Base-by-base conservation (phyloP, 768 basidiomycete genomes). In the Psilocybe cubensis region DNA sequence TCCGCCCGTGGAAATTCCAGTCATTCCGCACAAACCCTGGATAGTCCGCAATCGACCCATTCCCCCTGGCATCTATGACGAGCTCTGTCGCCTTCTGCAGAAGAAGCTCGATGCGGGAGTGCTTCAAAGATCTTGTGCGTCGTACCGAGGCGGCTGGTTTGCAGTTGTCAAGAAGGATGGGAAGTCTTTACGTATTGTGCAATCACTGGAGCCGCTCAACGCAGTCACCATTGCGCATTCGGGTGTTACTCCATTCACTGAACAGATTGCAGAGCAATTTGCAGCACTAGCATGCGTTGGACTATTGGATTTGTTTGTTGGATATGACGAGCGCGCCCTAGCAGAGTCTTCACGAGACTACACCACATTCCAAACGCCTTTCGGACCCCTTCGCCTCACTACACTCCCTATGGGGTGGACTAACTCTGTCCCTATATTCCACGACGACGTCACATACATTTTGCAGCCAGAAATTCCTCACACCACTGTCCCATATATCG, bases 321-420 rank as follows among this genome's bases (percentile, higher is more conserved):
- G n/a, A n/a, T n/a, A n/a, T 41, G 40, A 41, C 14, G 40, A 41
- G 40, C 40, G 40, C 20, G 40, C 40, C 20, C 17, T 41, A 5
- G 17, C 40, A 5, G 40, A 41, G 73, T 57, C 58, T 2, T 79
- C 71, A 0, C 43, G 70, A 7, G 74, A 80, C 35, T 56, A 74
- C 3, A 82, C 78, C 0, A 76, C 74, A 0, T 82, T 81, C 60
- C 69, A 74, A 52, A 75, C 71, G 0, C 76, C 74, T 0, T 64
- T 72, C 56, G 53, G 72, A 18, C 57, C 68, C 0, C 56, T 66
- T 11, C 59, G 68, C 40, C 40, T 41, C 4, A 41, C 40, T 14
- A 41, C 14, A 4, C 12, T 41, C 4, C 40, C 40, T 41, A 41
- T 41, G 40, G 40, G 40, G 20, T 41, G 40, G 40, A 41, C 40